A percentile compares a stretch with the other conserved stretches of the same genome.
phyloP scores from a whole-genome alignment of 306 rosid species.

The Prosopis cineraria region DNA sequence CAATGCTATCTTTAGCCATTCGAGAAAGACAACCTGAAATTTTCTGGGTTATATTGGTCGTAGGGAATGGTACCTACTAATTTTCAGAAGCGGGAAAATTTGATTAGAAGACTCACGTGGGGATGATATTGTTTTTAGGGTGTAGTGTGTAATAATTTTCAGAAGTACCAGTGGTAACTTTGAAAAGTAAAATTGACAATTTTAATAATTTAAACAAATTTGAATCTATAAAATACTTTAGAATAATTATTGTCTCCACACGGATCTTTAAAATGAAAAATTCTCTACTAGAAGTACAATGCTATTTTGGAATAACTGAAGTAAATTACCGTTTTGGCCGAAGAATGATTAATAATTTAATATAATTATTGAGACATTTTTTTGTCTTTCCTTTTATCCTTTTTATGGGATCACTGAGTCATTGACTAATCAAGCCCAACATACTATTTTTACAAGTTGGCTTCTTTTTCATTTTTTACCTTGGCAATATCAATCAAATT shows the following conservation, averaged over 20 bases:
- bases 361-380: background rate
- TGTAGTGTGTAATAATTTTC: background rate
- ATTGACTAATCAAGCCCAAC: background rate
- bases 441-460: background rate
- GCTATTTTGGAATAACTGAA: background rate
- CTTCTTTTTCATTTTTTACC: too few species aligned
- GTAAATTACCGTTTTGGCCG: too few species aligned
- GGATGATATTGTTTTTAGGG: background rate
- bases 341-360: background rate
- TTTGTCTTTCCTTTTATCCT: background rate
- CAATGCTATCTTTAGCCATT: too few species aligned
- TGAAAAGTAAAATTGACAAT: background rate
- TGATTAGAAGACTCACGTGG: background rate
- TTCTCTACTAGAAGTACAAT: background rate
- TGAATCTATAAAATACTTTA: too few species aligned
- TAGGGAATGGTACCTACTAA: background rate
- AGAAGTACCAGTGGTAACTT: background rate
- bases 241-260: background rate
- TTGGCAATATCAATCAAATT: too few species aligned
- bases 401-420: background rate
- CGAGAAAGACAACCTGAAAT: background rate
- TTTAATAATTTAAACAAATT: too few species aligned
- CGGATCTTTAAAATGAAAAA: background rate
- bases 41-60: background rate
- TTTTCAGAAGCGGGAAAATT: background rate